Evolutionary conservation across 176 grass and related monocot genomes (phyloP), one percentile per base, ranked within the genome.

Genomic region (Puccinellia tenuiflora): DNA sequence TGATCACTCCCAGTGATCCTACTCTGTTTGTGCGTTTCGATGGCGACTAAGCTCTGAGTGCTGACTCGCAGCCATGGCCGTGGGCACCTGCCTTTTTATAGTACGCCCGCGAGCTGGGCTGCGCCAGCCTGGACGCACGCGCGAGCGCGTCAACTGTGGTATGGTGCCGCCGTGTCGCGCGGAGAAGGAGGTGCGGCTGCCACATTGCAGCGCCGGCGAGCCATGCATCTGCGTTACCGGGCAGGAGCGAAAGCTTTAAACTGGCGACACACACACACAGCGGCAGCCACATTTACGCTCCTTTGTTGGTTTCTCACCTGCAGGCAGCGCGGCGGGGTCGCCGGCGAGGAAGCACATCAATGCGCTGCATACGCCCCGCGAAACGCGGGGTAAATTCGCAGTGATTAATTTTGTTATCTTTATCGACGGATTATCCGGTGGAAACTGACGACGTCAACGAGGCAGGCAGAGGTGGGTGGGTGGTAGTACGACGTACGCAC

Each of bases 331-430:
- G n/a, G n/a, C 31, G n/a, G n/a, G 68, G 70, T 48, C 55, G 29
- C 40, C 73, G 34, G 37, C 34, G 61, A 81, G 79, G 79, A 81
- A 68, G 73, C 73, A 53, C 82, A 51, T 39, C 46, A 81, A 69
- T 54, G 52, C 33, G 33, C 16, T 34, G 64, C 65, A 8, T 20
- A 11, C 33, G 20, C 21, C n/a, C 38, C n/a, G 68, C 38, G 39
- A 1, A 8, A 46, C 40, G 69, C 1, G 42, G 7, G n/a, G 31
- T 38, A 56, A n/a, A 64, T 79, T 54, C n/a, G 13, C 53, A 18
- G 17, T 3, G 15, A 74, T 74, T 29, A n/a, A n/a, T n/a, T 51
- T 33, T 67, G 18, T 67, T 65, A 65, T 65, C 22, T 72, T 59
- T 5, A 55, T 37, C 33, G n/a, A 53, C 30, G 10, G 30, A 5